Percentiles rank a stretch among this genome's conserved stretches.
Evolutionary conservation across 2,329 filamentous ascomycete species (phyloP).

Genomic region (Calonectria henricotiae): DNA sequence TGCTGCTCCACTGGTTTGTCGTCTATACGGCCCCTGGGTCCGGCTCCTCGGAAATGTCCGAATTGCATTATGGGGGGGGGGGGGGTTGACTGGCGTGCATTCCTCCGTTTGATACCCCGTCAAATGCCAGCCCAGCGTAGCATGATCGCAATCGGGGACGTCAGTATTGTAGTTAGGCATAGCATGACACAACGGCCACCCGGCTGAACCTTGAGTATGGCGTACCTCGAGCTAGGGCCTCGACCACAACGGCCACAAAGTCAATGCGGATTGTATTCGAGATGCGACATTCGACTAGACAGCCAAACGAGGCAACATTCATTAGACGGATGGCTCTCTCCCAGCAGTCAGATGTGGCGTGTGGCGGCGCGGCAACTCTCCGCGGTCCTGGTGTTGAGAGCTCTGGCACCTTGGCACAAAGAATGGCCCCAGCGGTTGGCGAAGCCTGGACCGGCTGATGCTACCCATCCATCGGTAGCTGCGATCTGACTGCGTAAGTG

Average conservation of each 20-base stretch:
- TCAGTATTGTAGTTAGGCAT: not conserved
- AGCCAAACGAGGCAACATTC: slow-evolving; percentile 1
- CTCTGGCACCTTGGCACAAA: not conserved
- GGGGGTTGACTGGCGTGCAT: not conserved
- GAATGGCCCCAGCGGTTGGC: slow-evolving; percentile 21
- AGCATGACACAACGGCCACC: slow-evolving; percentile 29
- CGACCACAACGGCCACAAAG: slow-evolving; percentile 30
- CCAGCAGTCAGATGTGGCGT: not conserved
- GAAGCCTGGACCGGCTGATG: slow-evolving; percentile 21
- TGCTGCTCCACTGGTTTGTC: not conserved
- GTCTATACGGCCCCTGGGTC: not conserved
- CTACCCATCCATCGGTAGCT: slow-evolving; percentile 15
- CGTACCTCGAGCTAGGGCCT: slow-evolving; percentile 10
- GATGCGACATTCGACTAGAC: slow-evolving; percentile 1
- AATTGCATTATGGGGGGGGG: not conserved
- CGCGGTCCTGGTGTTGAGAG: slow-evolving; percentile 16
- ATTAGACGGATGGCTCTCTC: not conserved
- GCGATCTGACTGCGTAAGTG: slow-evolving; percentile 25
- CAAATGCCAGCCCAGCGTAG: not conserved
- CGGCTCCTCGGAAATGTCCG: not conserved
- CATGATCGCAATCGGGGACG: slow-evolving; percentile 4
- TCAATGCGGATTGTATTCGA: not conserved
- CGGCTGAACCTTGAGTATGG: slow-evolving; percentile 26
- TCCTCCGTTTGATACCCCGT: slow-evolving; percentile 9
- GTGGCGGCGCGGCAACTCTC: slow-evolving; percentile 16